Percentiles rank a stretch among this genome's conserved stretches.
These are phyloP conservation scores for Metschnikowia proteae DNA, from an alignment of 805 yeast genomes.

Conservation along the genomic window DNA sequence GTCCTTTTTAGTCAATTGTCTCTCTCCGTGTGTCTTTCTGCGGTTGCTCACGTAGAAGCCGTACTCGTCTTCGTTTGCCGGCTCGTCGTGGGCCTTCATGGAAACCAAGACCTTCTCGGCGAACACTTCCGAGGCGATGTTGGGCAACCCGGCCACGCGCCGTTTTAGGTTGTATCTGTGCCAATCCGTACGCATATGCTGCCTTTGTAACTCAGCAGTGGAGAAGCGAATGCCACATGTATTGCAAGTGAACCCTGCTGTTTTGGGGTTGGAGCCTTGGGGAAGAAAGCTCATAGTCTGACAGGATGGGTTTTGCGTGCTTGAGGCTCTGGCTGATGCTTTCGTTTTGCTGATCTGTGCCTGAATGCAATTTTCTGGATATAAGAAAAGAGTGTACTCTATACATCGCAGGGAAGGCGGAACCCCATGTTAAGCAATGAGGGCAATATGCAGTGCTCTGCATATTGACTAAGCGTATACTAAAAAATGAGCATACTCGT, in stretches of 20 bases:
- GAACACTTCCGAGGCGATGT: conserved; percentile 43
- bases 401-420: background rate
- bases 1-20: conserved; percentile 41
- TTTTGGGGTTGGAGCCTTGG: conserved; percentile 27
- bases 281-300: conserved; percentile 17
- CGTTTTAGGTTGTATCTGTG: conserved; percentile 93
- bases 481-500: background rate
- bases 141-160: conserved; percentile 67
- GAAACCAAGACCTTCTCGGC: conserved; percentile 57
- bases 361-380: no score
- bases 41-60: conserved; percentile 44
- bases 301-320: background rate
- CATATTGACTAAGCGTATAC: background rate
- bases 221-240: conserved; percentile 82
- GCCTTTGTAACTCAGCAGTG: conserved; percentile 79
- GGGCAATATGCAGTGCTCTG: background rate
- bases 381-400: no score
- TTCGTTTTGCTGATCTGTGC: no score
- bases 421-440: background rate
- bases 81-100: conserved; percentile 17
- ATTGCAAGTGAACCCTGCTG: conserved; percentile 62
- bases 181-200: conserved; percentile 98
- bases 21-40: conserved; percentile 21
- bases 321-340: no score
- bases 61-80: conserved; percentile 46